These are phyloP conservation scores for Microbotryum saponariae DNA, from an alignment of 1,284 basidiomycete genomes.

Conservation along the genomic window DNA sequence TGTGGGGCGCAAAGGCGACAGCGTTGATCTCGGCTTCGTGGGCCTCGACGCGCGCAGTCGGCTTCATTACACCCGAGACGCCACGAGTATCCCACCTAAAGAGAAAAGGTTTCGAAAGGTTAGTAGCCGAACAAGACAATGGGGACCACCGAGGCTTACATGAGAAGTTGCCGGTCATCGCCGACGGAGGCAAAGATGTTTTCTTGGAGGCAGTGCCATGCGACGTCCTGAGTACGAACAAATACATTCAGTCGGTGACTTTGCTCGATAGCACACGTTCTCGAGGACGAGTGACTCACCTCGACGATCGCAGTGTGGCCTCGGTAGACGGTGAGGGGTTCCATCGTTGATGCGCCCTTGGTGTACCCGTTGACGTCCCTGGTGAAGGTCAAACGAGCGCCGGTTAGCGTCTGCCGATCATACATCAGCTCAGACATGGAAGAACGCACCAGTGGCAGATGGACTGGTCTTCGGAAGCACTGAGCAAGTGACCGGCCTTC, in stretches of 20 bases:
- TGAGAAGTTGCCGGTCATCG: conserved; percentile 86
- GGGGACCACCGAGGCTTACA: conserved; percentile 50
- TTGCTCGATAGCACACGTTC: conserved; percentile 3
- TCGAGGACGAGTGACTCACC: conserved; percentile 48
- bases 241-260: conserved; percentile 2
- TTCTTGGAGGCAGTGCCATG: conserved; percentile 83
- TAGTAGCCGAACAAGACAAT: conserved; percentile 17
- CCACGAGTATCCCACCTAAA: conserved; percentile 88
- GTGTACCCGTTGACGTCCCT: conserved; percentile 90
- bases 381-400: background rate
- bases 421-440: background rate
- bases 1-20: conserved; percentile 79
- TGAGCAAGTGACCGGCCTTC: conserved; percentile 71
- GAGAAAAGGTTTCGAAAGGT: background rate
- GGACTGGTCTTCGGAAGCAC: conserved; percentile 91
- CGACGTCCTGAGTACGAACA: conserved; percentile 66
- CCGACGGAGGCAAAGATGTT: conserved; percentile 92
- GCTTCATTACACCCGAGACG: conserved; percentile 50
- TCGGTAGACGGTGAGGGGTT: conserved; percentile 72
- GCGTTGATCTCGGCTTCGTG: conserved; percentile 87
- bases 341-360: conserved; percentile 67
- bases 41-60: conserved; percentile 68
- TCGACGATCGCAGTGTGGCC: conserved; percentile 86
- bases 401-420: conserved; percentile 4
- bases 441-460: conserved; percentile 80